Evolutionary conservation across 805 yeast genomes (phyloP).

Genomic region (Komagataella populi): DNA sequence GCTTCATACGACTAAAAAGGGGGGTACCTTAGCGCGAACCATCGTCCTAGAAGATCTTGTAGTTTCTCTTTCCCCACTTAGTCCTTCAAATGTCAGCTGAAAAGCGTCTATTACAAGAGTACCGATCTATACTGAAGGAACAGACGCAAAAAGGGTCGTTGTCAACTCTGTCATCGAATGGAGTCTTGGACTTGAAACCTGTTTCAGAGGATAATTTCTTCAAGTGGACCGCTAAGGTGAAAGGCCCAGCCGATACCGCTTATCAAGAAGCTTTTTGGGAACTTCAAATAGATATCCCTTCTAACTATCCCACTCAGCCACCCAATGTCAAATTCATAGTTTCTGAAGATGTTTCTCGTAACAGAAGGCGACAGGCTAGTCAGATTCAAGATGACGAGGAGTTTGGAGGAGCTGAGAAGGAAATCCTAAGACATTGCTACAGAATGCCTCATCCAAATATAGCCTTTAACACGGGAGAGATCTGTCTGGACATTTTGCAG

Average conservation of each 20-base stretch:
- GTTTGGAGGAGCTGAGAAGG: background rate
- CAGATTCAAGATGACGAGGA: background rate
- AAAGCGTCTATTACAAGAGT: constrained; percentile 24
- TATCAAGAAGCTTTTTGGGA: constrained; percentile 41
- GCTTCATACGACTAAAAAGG: too few relatives aligned
- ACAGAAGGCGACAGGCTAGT: background rate
- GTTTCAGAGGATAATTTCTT: constrained; percentile 26
- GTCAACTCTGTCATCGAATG: constrained; percentile 11
- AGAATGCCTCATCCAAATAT: constrained; percentile 36
- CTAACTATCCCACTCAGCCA: constrained; percentile 43
- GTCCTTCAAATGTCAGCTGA: constrained; percentile 5
- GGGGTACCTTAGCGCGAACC: background rate
- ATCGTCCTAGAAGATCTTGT: background rate
- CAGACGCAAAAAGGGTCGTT: constrained; percentile 5
- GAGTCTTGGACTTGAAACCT: constrained; percentile 31
- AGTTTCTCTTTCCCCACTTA: background rate
- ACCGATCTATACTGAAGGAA: constrained; percentile 16
- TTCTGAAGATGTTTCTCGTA: background rate
- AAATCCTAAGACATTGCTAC: constrained; percentile 5
- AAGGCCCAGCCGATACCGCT: constrained; percentile 38
- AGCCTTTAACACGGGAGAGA: constrained; percentile 44
- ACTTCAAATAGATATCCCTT: constrained; percentile 29
- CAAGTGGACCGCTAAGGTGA: constrained; percentile 36
- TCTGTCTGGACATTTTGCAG: constrained; percentile 55
- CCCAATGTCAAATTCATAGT: constrained; percentile 35